Evolutionary conservation across 805 yeast genomes (phyloP).

Genomic region (Candida ipomoeae): DNA sequence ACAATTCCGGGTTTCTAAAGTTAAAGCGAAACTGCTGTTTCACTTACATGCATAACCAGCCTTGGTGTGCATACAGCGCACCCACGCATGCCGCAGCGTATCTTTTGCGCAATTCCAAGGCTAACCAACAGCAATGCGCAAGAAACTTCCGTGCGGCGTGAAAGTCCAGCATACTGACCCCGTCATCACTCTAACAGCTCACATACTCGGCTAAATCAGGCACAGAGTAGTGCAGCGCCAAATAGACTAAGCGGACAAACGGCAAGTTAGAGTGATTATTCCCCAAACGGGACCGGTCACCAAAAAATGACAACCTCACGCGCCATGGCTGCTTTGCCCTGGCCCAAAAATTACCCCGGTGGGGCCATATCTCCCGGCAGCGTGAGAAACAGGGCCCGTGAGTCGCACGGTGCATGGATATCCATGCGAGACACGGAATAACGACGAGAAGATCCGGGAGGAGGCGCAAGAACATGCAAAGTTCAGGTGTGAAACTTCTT

Average conservation of each 20-base stretch:
- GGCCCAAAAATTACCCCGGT: not conserved
- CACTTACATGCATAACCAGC: not conserved
- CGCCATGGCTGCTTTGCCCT: no score
- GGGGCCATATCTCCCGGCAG: not conserved
- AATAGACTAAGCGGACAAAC: not conserved
- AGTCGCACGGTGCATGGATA: not conserved
- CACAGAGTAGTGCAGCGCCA: not conserved
- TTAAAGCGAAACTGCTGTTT: not conserved
- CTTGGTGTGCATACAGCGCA: not conserved
- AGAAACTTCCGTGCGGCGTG: not conserved
- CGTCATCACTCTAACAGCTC: not conserved
- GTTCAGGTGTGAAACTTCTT: not conserved
- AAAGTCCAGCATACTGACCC: not conserved
- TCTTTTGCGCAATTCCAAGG: not conserved
- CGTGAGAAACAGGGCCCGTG: not conserved
- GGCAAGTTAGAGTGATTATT: not conserved
- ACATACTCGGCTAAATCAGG: conserved; percentile 3
- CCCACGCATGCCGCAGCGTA: not conserved
- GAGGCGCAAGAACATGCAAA: not conserved
- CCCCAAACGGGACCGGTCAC: no score
- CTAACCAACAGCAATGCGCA: not conserved
- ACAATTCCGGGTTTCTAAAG: not conserved
- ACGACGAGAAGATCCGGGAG: not conserved
- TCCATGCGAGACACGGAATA: not conserved
- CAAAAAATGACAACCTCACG: no score